Conservation (phyloP, 2,329 filamentous ascomycete genomes). For the Aureobasidium sp. region DNA sequence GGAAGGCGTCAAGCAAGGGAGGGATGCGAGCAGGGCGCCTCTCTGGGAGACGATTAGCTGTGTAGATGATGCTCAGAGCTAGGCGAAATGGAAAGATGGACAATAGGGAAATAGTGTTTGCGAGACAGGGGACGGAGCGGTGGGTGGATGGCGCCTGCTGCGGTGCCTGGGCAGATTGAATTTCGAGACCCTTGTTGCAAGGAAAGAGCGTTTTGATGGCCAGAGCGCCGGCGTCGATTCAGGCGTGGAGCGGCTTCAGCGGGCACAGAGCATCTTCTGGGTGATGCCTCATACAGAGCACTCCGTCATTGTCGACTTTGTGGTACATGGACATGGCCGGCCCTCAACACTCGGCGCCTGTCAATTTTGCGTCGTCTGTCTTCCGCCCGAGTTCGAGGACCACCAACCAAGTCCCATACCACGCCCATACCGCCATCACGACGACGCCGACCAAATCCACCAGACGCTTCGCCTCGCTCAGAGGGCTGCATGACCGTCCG, state of each 20-base stretch:
- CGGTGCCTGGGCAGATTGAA: not conserved
- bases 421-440: not conserved
- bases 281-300: constrained; percentile 4
- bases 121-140: not conserved
- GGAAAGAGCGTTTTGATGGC: not conserved
- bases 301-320: constrained; percentile 7
- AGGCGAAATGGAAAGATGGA: not conserved
- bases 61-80: not conserved
- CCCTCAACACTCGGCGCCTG: constrained; percentile 9
- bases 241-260: too few species aligned
- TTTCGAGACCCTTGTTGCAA: constrained; percentile 3
- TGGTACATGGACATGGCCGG: constrained; percentile 2
- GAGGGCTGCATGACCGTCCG: constrained; percentile 6
- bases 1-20: not conserved
- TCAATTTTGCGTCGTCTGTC: constrained; percentile 1
- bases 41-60: not conserved
- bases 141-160: not conserved
- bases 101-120: not conserved
- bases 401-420: not conserved
- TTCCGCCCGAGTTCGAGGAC: not conserved
- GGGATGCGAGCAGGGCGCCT: not conserved
- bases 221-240: constrained; percentile 1
- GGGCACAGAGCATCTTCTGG: constrained; percentile 8
- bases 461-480: constrained; percentile 12
- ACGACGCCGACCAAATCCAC: not conserved